Evolutionary conservation across 352 stramenopile genomes (phyloP).

Genomic region (Globisporangium polare): DNA sequence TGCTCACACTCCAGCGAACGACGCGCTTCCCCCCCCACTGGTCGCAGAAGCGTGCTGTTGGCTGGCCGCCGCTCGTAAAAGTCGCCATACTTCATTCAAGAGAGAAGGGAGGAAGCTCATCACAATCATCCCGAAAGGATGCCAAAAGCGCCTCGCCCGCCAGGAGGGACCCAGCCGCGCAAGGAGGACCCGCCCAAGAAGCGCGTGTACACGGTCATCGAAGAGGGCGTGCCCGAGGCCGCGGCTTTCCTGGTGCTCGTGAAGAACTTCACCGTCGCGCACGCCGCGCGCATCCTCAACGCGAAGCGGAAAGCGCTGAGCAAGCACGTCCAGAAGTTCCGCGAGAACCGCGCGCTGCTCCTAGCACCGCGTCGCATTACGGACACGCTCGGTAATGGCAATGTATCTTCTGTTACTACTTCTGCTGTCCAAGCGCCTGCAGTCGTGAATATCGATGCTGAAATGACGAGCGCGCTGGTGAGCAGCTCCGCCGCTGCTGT

Average conservation of each 20-base stretch:
- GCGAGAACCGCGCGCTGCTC: constrained; percentile 3
- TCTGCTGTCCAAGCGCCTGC: not conserved
- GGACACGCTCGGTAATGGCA: not conserved
- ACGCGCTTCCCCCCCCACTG: not conserved
- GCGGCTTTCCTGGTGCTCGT: constrained; percentile 10
- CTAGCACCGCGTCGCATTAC: not conserved
- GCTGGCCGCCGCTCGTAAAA: not conserved
- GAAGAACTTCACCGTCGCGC: constrained; percentile 4
- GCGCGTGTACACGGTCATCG: constrained; percentile 4
- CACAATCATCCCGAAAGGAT: not conserved
- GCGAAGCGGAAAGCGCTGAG: constrained; percentile 10
- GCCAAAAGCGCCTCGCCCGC: not conserved
- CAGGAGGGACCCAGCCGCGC: not conserved
- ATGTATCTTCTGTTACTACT: not conserved
- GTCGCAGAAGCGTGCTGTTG: not conserved
- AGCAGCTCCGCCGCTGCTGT: not conserved
- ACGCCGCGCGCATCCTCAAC: constrained; percentile 11
- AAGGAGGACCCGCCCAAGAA: constrained; percentile 6
- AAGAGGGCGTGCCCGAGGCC: constrained; percentile 10
- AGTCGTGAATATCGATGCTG: not conserved
- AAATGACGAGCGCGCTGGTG: not conserved
- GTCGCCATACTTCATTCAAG: constrained; percentile 5
- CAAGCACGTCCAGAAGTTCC: constrained; percentile 12
- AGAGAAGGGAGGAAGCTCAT: not conserved
- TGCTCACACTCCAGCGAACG: too few relatives aligned